phyloP scores from a whole-genome alignment of 805 yeast genomes.

The Candida stauntonica region DNA sequence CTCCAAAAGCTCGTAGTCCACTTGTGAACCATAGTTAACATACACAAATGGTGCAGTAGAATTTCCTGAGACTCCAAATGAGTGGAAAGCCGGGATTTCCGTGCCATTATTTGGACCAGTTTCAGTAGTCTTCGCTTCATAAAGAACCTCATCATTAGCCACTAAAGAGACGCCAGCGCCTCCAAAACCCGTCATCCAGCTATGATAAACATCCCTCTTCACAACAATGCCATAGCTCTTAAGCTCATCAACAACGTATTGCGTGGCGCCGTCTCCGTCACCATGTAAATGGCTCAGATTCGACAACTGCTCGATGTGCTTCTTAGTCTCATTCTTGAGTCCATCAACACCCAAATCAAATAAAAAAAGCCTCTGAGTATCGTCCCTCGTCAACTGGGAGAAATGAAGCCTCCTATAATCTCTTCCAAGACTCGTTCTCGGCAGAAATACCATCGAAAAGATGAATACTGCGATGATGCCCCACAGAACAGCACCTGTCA shows the following conservation, averaged over 20 bases:
- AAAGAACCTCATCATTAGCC: slow-evolving; percentile 33
- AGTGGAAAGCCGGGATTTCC: slow-evolving; percentile 53
- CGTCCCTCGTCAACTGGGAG: slow-evolving; percentile 58
- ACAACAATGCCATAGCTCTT: slow-evolving; percentile 49
- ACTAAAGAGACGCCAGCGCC: slow-evolving; percentile 38
- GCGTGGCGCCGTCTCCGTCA: slow-evolving; percentile 34
- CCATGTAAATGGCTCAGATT: slow-evolving; percentile 23
- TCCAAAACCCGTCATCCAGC: slow-evolving; percentile 49
- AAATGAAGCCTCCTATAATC: slow-evolving; percentile 77
- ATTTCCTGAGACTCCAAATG: slow-evolving; percentile 62
- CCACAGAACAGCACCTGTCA: slow-evolving; percentile 24
- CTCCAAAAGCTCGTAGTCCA: slow-evolving; percentile 46
- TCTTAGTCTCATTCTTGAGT: slow-evolving; percentile 30
- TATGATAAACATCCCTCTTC: slow-evolving; percentile 49
- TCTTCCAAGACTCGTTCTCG: slow-evolving; percentile 76
- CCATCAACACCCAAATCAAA: slow-evolving; percentile 29
- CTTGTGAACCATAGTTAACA: slow-evolving; percentile 54
- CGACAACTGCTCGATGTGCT: slow-evolving; percentile 26
- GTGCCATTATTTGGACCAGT: slow-evolving; percentile 43
- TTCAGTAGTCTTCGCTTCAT: slow-evolving; percentile 44
- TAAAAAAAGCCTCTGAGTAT: slow-evolving; percentile 60
- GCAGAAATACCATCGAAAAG: slow-evolving; percentile 69
- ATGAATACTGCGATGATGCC: slow-evolving; percentile 23
- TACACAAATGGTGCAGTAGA: slow-evolving; percentile 51
- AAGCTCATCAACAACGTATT: slow-evolving; percentile 48